Conservation (phyloP, 371 early-diverging fungal genomes). For the Mucor lusitanicus region DNA sequence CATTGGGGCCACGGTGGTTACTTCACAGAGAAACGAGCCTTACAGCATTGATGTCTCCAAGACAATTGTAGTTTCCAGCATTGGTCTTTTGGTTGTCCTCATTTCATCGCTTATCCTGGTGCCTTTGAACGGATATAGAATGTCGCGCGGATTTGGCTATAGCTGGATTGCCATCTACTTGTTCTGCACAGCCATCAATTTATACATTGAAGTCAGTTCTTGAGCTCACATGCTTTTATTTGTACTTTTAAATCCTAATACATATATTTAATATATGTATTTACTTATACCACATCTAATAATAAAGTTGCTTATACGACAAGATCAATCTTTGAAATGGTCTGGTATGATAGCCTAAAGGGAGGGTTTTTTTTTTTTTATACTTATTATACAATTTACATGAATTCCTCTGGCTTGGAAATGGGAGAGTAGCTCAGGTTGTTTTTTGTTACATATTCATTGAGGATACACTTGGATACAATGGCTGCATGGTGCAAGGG, state of each 20-base stretch:
- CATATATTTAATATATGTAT: too few species aligned
- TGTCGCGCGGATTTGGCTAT: constrained; percentile 55
- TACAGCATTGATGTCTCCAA: constrained; percentile 54
- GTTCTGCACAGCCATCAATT: constrained; percentile 52
- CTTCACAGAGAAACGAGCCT: constrained; percentile 41
- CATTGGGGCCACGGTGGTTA: constrained; percentile 63
- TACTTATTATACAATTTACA: constrained; percentile 16
- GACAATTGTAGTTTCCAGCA: constrained; percentile 56
- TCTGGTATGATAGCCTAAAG: too few species aligned
- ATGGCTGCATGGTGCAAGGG: constrained; percentile 43
- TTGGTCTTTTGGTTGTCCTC: constrained; percentile 51
- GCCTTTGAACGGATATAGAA: constrained; percentile 54
- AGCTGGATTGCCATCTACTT: constrained; percentile 55
- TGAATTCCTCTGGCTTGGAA: constrained; percentile 28
- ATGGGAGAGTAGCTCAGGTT: constrained; percentile 26
- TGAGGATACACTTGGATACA: constrained; percentile 34
- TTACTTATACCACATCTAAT: background rate
- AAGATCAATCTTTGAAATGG: too few species aligned
- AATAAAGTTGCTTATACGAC: too few species aligned
- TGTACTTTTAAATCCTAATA: background rate
- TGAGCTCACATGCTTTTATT: background rate
- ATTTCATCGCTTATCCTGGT: constrained; percentile 50
- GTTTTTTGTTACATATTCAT: constrained; percentile 26
- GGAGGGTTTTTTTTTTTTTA: too few species aligned
- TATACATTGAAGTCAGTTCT: constrained; percentile 48